Base-by-base conservation (phyloP, 2,329 filamentous ascomycete species). In the Fusarium buxicola region DNA sequence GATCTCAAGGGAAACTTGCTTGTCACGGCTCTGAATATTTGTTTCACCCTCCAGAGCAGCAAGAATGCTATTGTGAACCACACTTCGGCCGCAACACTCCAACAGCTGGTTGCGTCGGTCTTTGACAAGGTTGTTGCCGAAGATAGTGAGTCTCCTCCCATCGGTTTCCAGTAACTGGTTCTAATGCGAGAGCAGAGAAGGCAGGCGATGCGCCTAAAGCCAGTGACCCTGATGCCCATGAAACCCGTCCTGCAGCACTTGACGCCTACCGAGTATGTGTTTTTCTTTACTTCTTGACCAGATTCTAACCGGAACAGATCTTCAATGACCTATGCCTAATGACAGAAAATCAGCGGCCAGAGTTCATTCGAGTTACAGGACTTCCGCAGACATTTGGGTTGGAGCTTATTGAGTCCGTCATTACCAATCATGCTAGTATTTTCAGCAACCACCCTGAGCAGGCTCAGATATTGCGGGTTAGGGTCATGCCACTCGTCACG, bases 61-160 rank as follows among this genome's bases (percentile, higher is more conserved):
- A 98, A 97, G 78, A 96, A 94, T 78, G 88, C 89, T 24, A 93
- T 96, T 47, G 93, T 99, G 68, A 96, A 94, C 73, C 96, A 96
- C 69, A 98, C 96, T 1, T 95, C 95, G 9, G 92, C 94, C 24
- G 95, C 95, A n/a, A 98, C 95, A 3, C 81, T 99, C 50, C 94
- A 97, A 76, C 95, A 98, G 75, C 85, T 99, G 12, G 89, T 98
- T 8, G 92, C 95, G 28, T 90, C 92, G 1, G 91, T 97, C 0
- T 98, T 97, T 76, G 95, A 98, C 74, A 95, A 96, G 74, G 92
- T 97, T 2, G 86, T 89, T 1, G 80, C 81, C 7, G 93, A 97
- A 80, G 93, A 97, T 74, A 89, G 89, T 90, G 77, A 74, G 86
- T 82, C 11, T 44, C 11, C 11, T 15, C 8, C 8, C 16, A 1